Base-by-base conservation (phyloP, 2,329 filamentous ascomycete genomes). In the Sarocladium brachiariae region DNA sequence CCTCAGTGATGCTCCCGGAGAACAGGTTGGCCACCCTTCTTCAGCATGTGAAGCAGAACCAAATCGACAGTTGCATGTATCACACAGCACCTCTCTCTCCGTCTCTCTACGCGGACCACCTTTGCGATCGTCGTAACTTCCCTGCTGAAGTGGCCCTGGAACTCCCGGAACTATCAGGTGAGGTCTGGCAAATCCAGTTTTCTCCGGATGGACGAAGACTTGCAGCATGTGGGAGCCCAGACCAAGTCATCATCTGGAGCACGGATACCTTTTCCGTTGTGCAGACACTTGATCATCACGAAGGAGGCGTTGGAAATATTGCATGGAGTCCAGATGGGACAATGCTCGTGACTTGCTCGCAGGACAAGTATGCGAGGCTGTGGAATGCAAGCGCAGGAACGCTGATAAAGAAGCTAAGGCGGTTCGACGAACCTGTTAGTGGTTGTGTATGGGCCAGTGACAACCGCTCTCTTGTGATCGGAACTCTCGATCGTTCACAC, bases 1-100 rank as follows among this genome's bases (percentile, higher is more conserved):
- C 93, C 0, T 93, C 90, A 3, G 88, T 96, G 39, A 97, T 99
- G 91, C 86, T 99, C 50, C 93, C 93, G 1, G 89, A 96, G 62
- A 88, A 93, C 65, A 84, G 93, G 6, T 74, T 99, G 39, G 89
- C 89, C 2, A 78, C 83, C 30, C 73, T 99, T 14, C 72, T 99
- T 49, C 78, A 91, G 52, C 84, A 95, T 57, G 83, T 96, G 33
- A 96, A 96, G 64, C 78, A 85, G 54, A 81, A 77, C 55, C 92
- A 96, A 69, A 87, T 96, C 52, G 80, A 84, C 49, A 81, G 80
- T 25, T 99, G 93, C 64, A 70, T 91, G 34, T 97, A 91, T 66
- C 93, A 99, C 69, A 96, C 95, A 50, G 89, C 84, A 3, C 76
- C 83, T 2, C 70, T 75, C 3, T 80, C 88, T 1, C 90, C 90